Base-by-base conservation (phyloP, 352 stramenopile species). In the Poterioochromonas sp. region DNA sequence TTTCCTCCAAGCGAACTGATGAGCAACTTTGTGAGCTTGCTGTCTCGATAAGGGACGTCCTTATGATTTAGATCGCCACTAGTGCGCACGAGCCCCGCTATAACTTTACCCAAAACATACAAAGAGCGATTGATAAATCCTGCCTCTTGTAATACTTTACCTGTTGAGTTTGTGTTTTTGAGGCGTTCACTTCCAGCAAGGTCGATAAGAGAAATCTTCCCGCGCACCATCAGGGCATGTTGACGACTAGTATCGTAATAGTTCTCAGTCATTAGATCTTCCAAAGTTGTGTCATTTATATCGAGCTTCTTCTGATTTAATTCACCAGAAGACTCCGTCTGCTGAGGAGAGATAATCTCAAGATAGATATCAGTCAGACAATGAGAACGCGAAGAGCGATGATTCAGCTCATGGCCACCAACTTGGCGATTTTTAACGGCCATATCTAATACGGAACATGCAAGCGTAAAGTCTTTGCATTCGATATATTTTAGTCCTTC, bases 71-170 rank as follows among this genome's bases (percentile, higher is more conserved):
- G 32, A 54, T 51, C 65, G 12, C 65, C 65, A 74, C 53, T 51
- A 18, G 65, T 58, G 1, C 41, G 5, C 32, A 54, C 37, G 8
- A 74, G 32, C 53, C 65, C 65, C 5, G 65, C 65, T 22, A 74
- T 74, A 22, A 74, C 65, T 64, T 76, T 76, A n/a, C 69, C 69
- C 1, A 76, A n/a, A 3, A 76, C 69, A 64, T 76, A 76, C 35
- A 76, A 34, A 5, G 69, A 76, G 0, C 32, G 8, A 64, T 76
- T 76, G 20, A 76, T 76, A 64, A 62, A 64, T 5, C 69, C 69
- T 64, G 69, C 47, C 15, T 76, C 69, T 47, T 76, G 41, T 15
- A 62, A 34, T 26, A 76, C 44, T 22, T 64, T 35, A 1, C 69
- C 69, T 26, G 69, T 39, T 15, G 41, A 63, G 18, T 64, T 64